A percentile compares a stretch with the other conserved stretches of the same genome.
phyloP scores from a whole-genome alignment of 805 yeast species.

The Myxozyma melibiosi region DNA sequence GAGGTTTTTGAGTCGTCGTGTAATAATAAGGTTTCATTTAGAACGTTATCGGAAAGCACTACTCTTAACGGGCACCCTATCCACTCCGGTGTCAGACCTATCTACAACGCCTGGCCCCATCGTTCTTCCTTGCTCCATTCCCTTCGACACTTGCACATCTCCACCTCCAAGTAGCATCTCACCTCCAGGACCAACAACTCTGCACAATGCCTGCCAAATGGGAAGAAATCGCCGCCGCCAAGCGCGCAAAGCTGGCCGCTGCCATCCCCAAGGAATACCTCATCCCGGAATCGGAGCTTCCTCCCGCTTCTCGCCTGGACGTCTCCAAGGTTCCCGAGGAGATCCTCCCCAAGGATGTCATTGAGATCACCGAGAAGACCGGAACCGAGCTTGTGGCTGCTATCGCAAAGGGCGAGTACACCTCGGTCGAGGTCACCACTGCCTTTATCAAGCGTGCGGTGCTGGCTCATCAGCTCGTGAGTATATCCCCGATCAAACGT shows the following conservation, averaged over 20 bases:
- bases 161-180: no score
- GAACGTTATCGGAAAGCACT: no score
- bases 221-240: constrained; percentile 32
- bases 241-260: constrained; percentile 32
- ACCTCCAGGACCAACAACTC: no score
- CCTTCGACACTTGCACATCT: no score
- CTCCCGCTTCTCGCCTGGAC: constrained; percentile 30
- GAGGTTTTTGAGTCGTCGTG: no score
- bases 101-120: no score
- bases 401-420: constrained; percentile 42
- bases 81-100: no score
- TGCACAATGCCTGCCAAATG: constrained; percentile 17
- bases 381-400: constrained; percentile 34
- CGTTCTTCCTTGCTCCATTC: no score
- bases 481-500: constrained; percentile 35
- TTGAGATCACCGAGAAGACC: constrained; percentile 36
- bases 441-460: constrained; percentile 65
- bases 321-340: constrained; percentile 33
- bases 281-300: constrained; percentile 35
- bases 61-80: no score
- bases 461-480: constrained; percentile 57
- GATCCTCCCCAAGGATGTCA: constrained; percentile 33
- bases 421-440: constrained; percentile 50
- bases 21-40: no score
- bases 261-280: constrained; percentile 33